Evolutionary conservation across 257 asterid genomes (phyloP).

Genomic region (Solanum chiquidenum): DNA sequence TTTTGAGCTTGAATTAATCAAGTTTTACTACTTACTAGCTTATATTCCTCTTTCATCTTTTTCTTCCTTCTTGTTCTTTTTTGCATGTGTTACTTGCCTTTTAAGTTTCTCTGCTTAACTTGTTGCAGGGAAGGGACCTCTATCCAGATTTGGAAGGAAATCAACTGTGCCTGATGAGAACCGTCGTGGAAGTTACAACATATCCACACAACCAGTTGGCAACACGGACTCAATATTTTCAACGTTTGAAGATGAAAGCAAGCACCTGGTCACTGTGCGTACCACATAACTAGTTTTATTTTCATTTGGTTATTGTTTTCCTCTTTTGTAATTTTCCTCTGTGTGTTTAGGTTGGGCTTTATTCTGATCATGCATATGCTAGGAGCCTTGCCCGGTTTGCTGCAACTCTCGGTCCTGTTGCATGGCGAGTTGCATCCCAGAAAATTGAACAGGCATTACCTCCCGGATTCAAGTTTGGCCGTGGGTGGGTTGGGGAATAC

Average conservation of each 20-base stretch:
- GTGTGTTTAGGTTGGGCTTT: slow-evolving; percentile 69
- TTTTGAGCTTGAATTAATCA: background rate
- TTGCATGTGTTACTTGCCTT: background rate
- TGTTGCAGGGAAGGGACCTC: slow-evolving; percentile 46
- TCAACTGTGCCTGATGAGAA: slow-evolving; percentile 46
- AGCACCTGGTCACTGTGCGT: slow-evolving; percentile 85
- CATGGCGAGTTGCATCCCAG: slow-evolving; percentile 82
- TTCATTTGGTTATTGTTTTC: background rate
- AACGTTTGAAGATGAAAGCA: slow-evolving; percentile 83
- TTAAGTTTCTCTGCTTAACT: background rate
- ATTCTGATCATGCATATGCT: slow-evolving; percentile 83
- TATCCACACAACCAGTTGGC: slow-evolving; percentile 34
- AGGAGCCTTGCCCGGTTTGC: slow-evolving; percentile 92
- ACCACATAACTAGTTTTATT: background rate
- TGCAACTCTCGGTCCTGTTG: slow-evolving; percentile 81
- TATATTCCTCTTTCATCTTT: background rate
- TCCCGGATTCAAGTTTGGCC: slow-evolving; percentile 72
- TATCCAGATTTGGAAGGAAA: slow-evolving; percentile 53
- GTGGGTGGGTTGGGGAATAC: slow-evolving; percentile 97
- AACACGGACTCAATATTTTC: slow-evolving; percentile 60
- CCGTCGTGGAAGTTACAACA: slow-evolving; percentile 67
- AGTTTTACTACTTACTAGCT: background rate
- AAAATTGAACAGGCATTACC: slow-evolving; percentile 88
- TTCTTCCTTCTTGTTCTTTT: background rate
- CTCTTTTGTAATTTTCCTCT: slow-evolving; percentile 3